phyloP scores from a whole-genome alignment of 139 green algal species.

The Nannochloris sp. region DNA sequence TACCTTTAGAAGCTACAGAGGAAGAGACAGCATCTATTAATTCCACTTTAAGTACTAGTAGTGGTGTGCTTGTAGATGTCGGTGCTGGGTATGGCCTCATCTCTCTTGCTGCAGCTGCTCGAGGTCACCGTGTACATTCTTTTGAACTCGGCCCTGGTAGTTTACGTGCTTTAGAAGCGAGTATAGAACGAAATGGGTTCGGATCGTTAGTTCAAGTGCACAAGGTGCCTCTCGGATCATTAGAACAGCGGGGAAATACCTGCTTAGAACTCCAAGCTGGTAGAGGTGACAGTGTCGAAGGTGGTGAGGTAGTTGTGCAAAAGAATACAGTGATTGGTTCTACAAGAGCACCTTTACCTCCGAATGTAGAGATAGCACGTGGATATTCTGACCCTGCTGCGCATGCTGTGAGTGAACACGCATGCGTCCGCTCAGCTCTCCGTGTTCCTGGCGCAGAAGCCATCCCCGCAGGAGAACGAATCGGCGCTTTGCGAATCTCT shows the following conservation, averaged over 20 bases:
- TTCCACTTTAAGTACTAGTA: background rate
- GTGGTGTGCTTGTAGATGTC: constrained; percentile 61
- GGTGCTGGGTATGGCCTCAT: constrained; percentile 70
- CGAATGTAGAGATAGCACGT: constrained; percentile 11
- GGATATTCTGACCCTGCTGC: constrained; percentile 20
- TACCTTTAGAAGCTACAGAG: background rate
- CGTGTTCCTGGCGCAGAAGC: background rate
- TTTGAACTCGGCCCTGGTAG: constrained; percentile 52
- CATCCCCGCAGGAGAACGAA: constrained; percentile 10
- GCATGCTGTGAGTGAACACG: background rate
- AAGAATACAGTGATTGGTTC: background rate
- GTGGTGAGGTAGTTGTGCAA: background rate
- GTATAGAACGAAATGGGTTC: constrained; percentile 65
- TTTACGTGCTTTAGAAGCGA: constrained; percentile 44
- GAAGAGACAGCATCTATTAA: background rate
- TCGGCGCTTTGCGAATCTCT: constrained; percentile 47
- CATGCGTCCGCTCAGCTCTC: constrained; percentile 13
- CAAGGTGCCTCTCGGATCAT: constrained; percentile 37
- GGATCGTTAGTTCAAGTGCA: constrained; percentile 30
- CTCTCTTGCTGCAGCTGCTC: constrained; percentile 63
- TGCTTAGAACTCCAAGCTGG: constrained; percentile 14
- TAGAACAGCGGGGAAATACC: constrained; percentile 28
- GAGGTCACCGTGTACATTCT: constrained; percentile 58
- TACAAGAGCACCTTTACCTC: background rate
- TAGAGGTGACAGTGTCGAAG: too few species aligned